Percentiles rank a stretch among this genome's conserved stretches.
These are phyloP conservation scores for Alectoria sarmentosa DNA, from an alignment of 495 filamentous ascomycete species.

Conservation along the genomic window DNA sequence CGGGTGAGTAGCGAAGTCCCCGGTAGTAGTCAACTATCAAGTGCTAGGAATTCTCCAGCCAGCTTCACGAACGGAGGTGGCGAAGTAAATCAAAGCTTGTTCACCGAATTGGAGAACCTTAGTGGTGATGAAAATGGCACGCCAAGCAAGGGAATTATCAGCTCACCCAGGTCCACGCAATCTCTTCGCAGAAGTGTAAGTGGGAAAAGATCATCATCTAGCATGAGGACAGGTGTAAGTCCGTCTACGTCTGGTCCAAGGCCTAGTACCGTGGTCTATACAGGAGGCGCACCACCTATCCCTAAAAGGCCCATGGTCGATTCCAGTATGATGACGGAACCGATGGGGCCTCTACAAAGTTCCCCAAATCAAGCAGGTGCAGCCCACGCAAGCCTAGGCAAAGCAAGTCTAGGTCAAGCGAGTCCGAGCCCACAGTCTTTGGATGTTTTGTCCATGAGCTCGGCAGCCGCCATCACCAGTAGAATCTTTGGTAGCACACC, in stretches of 20 bases:
- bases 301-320: constrained; percentile 61
- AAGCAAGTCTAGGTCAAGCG: constrained; percentile 25
- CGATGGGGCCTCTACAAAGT: constrained; percentile 36
- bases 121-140: constrained; percentile 50
- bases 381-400: constrained; percentile 10
- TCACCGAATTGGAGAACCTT: constrained; percentile 79
- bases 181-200: constrained; percentile 32
- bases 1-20: constrained; percentile 60
- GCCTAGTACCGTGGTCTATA: constrained; percentile 26
- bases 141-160: constrained; percentile 39
- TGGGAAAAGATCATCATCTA: constrained; percentile 21
- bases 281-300: constrained; percentile 25
- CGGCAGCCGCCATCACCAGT: constrained; percentile 25
- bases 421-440: constrained; percentile 26
- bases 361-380: constrained; percentile 11
- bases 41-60: constrained; percentile 49
- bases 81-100: constrained; percentile 68
- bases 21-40: constrained; percentile 44
- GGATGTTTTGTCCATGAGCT: constrained; percentile 30
- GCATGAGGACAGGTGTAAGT: constrained; percentile 30
- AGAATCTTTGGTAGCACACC: constrained; percentile 13
- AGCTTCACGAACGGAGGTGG: constrained; percentile 50
- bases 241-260: constrained; percentile 28
- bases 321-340: constrained; percentile 82
- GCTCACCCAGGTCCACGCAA: constrained; percentile 29